Percentiles rank a stretch among this genome's conserved stretches.
Conservation (phyloP, 2,329 filamentous ascomycete genomes). For the Claviceps purpurea region DNA sequence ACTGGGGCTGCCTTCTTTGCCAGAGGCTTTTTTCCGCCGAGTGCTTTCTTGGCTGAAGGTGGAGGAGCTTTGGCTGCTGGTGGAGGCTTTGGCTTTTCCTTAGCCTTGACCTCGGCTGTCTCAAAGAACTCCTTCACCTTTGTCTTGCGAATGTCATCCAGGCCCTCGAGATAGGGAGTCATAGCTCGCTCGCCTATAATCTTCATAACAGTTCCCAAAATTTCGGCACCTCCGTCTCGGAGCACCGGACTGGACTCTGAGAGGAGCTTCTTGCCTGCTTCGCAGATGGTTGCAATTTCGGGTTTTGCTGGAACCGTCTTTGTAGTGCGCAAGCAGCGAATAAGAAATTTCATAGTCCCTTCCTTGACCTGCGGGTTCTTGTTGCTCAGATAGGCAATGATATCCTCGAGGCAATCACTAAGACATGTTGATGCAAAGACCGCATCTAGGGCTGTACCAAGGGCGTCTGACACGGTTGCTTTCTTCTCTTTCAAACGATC, state of each 20-base stretch:
- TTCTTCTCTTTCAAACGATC: slow-evolving; percentile 98
- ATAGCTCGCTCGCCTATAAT: slow-evolving; percentile 95
- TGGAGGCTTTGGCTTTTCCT: slow-evolving; percentile 67
- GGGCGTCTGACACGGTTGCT: slow-evolving; percentile 70
- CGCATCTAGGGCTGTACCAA: slow-evolving; percentile 70
- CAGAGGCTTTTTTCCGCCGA: slow-evolving; percentile 27
- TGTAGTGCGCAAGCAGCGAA: slow-evolving; percentile 72
- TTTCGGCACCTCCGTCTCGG: slow-evolving; percentile 79
- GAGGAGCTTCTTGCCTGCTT: slow-evolving; percentile 76
- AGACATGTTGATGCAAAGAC: slow-evolving; percentile 54
- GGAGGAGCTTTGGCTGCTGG: slow-evolving; percentile 41
- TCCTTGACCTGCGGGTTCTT: slow-evolving; percentile 98
- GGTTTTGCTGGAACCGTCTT: slow-evolving; percentile 70
- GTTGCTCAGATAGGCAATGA: slow-evolving; percentile 68
- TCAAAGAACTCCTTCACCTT: slow-evolving; percentile 93
- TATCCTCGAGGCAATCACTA: slow-evolving; percentile 83
- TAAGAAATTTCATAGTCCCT: slow-evolving; percentile 86
- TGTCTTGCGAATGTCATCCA: slow-evolving; percentile 89
- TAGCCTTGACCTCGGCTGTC: slow-evolving; percentile 35
- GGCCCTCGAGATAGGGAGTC: slow-evolving; percentile 78
- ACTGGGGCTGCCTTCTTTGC: slow-evolving; percentile 33
- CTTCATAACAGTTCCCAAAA: slow-evolving; percentile 92
- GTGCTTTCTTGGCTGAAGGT: slow-evolving; percentile 32
- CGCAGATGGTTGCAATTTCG: slow-evolving; percentile 76
- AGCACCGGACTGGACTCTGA: slow-evolving; percentile 79